Evolutionary conservation across 768 basidiomycete species (phyloP), one percentile per base, ranked within the genome.

Genomic region (Phaffia australis): DNA sequence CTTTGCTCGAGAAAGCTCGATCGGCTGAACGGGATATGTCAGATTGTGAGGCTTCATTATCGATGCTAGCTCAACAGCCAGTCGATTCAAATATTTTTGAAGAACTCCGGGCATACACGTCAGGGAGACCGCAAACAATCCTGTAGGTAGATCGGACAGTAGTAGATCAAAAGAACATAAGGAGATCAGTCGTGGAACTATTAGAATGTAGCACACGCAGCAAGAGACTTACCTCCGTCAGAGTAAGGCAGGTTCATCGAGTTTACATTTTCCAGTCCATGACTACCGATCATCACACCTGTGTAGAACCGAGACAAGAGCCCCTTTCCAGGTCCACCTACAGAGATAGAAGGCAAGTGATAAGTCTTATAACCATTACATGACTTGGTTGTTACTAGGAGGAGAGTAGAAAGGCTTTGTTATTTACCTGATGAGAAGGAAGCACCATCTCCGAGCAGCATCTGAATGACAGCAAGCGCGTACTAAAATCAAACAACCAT

Each of bases 401-500:
- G 23, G 11, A 69, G 79, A 50, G 35, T 42, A 42, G n/a, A n/a
- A n/a, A n/a, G n/a, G 35, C 35, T 42, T 11, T 42, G 35, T 4
- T 42, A 4, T 5, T 42, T 71, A 85, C 84, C 88, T 19, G 94
- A 94, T 47, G 92, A 95, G 81, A 99, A 99, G 75, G 86, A 88
- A 21, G 92, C 92, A 9, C 94, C 94, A 0, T 94, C 94, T 42
- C 94, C 94, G 19, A 99, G 83, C 54, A 98, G 83, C 29, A 93
- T 87, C 74, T 99, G 94, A 78, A 98, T 87, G 1, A 88, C 90
- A 23, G 94, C 94, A 21, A 94, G 81, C 7, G 89, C 83, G 75
- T 92, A 98, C 60, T 66, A 48, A 7, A 19, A 27, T 18, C 15
- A 7, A n/a, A 4, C 18, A 5, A 54, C 15, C 16, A 27, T 54